Conservation (phyloP, 2,329 filamentous ascomycete species). For the Cladosporium sp. region DNA sequence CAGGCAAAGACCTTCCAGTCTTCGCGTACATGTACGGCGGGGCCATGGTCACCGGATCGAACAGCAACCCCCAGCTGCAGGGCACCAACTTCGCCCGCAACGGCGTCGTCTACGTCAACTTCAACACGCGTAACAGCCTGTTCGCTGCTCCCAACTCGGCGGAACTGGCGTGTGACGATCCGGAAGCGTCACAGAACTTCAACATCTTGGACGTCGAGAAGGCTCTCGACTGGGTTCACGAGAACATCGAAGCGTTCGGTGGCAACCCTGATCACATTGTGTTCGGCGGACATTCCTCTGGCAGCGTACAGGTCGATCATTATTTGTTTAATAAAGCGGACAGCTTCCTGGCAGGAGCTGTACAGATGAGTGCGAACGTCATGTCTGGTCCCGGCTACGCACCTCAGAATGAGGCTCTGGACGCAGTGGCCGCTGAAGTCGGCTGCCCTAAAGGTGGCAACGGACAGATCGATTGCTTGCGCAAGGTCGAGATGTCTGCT, state of each 20-base stretch:
- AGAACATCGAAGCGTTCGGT: slow-evolving; percentile 54
- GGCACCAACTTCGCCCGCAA: slow-evolving; percentile 47
- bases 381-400: slow-evolving; percentile 44
- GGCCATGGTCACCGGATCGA: slow-evolving; percentile 47
- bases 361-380: slow-evolving; percentile 48
- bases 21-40: slow-evolving; percentile 66
- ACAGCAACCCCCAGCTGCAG: slow-evolving; percentile 22
- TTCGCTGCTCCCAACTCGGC: slow-evolving; percentile 8
- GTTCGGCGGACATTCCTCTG: slow-evolving; percentile 58
- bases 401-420: slow-evolving; percentile 39
- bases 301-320: slow-evolving; percentile 37
- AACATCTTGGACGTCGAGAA: slow-evolving; percentile 26
- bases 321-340: slow-evolving; percentile 53
- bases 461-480: slow-evolving; percentile 43
- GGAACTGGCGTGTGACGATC: slow-evolving; percentile 37
- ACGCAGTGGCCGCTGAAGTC: slow-evolving; percentile 41
- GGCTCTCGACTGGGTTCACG: slow-evolving; percentile 41
- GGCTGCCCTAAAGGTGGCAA: slow-evolving; percentile 36
- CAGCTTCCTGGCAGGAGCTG: slow-evolving; percentile 49
- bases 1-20: slow-evolving; percentile 48
- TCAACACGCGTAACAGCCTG: slow-evolving; percentile 58
- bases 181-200: slow-evolving; percentile 25
- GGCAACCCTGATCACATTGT: slow-evolving; percentile 77
- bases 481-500: slow-evolving; percentile 33
- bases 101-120: slow-evolving; percentile 57